These are phyloP conservation scores for Neurospora tetraspora DNA, from an alignment of 495 filamentous ascomycete species.

Conservation along the genomic window DNA sequence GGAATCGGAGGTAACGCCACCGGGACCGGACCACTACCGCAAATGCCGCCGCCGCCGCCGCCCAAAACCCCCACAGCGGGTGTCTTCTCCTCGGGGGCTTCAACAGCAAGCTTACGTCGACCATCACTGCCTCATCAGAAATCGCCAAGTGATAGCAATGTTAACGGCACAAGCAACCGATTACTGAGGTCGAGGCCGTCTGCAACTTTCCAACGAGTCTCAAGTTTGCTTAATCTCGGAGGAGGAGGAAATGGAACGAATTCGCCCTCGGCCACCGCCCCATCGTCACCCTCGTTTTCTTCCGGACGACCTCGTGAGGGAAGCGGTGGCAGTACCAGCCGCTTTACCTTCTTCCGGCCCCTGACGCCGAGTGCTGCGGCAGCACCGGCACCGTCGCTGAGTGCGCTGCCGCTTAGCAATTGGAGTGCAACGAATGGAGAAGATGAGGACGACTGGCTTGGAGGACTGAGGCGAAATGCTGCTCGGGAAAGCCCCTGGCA, in stretches of 20 bases:
- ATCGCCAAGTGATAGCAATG: not conserved
- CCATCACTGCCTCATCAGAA: not conserved
- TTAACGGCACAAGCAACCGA: not conserved
- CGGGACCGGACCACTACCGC: not conserved
- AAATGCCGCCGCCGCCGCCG: not conserved
- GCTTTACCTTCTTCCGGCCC: not conserved
- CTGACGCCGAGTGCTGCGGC: not conserved
- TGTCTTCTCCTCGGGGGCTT: not conserved
- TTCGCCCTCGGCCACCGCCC: not conserved
- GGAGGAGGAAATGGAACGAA: not conserved
- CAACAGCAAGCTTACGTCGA: not conserved
- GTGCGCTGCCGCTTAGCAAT: not conserved
- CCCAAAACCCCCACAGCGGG: not conserved
- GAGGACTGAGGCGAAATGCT: not conserved
- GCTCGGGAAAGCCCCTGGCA: constrained; percentile 19
- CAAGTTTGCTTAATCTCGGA: constrained; percentile 5
- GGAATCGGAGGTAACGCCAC: not conserved
- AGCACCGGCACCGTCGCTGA: not conserved
- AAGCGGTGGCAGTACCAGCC: not conserved
- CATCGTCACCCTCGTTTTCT: not conserved
- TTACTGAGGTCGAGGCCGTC: not conserved
- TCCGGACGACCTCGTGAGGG: not conserved
- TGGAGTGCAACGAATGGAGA: not conserved
- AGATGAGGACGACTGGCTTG: constrained; percentile 1
- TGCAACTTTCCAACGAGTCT: constrained; percentile 2